Percentiles rank a stretch among this genome's conserved stretches.
Evolutionary conservation across 495 filamentous ascomycete species (phyloP).

Genomic region (Bryoglossum gracile): DNA sequence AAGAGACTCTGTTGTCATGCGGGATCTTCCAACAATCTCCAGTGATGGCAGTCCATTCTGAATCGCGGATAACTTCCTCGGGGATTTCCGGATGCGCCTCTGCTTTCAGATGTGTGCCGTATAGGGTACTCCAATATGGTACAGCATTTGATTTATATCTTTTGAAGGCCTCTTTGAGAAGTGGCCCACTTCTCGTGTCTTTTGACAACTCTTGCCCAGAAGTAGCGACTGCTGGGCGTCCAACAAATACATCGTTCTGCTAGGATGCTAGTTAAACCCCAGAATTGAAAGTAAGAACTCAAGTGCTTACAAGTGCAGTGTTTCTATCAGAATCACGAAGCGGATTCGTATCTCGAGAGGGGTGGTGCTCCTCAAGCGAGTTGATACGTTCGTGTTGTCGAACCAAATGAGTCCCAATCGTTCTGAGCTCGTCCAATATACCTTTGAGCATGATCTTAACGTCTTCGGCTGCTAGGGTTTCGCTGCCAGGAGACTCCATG

Average conservation of each 20-base stretch:
- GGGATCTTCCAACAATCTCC: slow-evolving; percentile 3
- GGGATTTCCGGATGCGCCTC: not conserved
- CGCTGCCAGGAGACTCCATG: too few relatives aligned
- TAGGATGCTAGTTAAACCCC: not conserved
- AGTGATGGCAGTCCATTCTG: not conserved
- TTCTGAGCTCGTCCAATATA: not conserved
- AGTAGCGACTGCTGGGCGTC: not conserved
- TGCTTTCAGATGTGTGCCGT: not conserved
- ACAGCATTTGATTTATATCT: not conserved
- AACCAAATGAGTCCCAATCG: not conserved
- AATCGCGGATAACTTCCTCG: not conserved
- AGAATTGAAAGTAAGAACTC: not conserved
- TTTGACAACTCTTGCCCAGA: not conserved
- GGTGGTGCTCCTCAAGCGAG: too few relatives aligned
- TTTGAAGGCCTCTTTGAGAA: not conserved
- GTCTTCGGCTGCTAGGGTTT: too few relatives aligned
- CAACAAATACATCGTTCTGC: not conserved
- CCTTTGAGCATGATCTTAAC: too few relatives aligned
- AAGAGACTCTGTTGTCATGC: slow-evolving; percentile 1
- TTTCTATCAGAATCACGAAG: not conserved
- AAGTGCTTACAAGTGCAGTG: not conserved
- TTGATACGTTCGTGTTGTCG: slow-evolving; percentile 1
- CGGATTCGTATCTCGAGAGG: too few relatives aligned
- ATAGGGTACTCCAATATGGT: slow-evolving; percentile 1
- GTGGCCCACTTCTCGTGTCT: not conserved